phyloP scores from a whole-genome alignment of 2,329 filamentous ascomycete genomes.

The Xylariaceae sp. region DNA sequence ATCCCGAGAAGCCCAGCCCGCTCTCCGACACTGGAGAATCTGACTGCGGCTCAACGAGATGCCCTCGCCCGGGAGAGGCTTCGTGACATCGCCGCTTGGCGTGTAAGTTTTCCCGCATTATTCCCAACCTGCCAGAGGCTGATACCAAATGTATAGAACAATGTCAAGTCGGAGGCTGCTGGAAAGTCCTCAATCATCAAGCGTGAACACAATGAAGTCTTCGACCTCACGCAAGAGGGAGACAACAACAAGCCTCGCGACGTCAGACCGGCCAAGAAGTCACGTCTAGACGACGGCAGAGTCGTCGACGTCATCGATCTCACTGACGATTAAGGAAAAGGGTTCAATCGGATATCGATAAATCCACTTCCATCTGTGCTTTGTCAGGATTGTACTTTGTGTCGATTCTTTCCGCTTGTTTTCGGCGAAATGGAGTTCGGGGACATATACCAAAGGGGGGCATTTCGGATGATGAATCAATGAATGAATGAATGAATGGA shows the following conservation, averaged over 20 bases:
- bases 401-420: too few species aligned
- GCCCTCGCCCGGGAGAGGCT: conserved; percentile 30
- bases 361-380: not conserved
- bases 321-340: conserved; percentile 18
- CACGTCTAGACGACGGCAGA: conserved; percentile 9
- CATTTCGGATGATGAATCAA: too few species aligned
- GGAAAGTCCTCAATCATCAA: conserved; percentile 19
- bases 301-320: conserved; percentile 22
- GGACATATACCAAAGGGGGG: too few species aligned
- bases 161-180: conserved; percentile 13
- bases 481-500: too few species aligned
- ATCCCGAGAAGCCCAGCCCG: conserved; percentile 26
- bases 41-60: conserved; percentile 25
- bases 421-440: too few species aligned
- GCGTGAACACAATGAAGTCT: conserved; percentile 23
- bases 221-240: conserved; percentile 27
- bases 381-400: too few species aligned
- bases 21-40: conserved; percentile 15
- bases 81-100: too few species aligned
- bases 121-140: too few species aligned
- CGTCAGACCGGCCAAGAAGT: conserved; percentile 13
- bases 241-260: not conserved
- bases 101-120: too few species aligned
- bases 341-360: not conserved
- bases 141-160: too few species aligned